Conservation (phyloP, 352 stramenopile genomes). For the Phytophthora crassamura region DNA sequence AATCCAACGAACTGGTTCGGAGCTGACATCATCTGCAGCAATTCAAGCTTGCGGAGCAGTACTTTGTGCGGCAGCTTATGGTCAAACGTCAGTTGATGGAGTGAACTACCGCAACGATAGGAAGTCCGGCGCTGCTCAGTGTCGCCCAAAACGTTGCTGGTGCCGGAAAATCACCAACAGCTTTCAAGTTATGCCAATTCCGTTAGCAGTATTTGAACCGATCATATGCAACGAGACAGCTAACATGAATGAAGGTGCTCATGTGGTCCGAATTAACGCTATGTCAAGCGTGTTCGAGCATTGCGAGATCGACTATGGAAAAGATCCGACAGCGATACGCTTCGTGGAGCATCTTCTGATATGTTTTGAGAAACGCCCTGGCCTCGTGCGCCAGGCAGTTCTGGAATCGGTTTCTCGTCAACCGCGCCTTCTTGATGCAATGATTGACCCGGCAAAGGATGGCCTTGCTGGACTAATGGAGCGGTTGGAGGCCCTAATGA, state of each 20-base stretch:
- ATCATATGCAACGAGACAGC: slow-evolving; percentile 26
- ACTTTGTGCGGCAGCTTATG: slow-evolving; percentile 41
- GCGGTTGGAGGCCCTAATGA: slow-evolving; percentile 40
- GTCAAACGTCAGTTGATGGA: slow-evolving; percentile 26
- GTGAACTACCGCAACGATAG: background rate
- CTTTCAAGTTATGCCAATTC: slow-evolving; percentile 31
- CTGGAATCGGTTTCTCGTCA: slow-evolving; percentile 28
- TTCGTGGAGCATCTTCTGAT: slow-evolving; percentile 45
- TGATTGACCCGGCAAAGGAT: slow-evolving; percentile 41
- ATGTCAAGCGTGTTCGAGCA: slow-evolving; percentile 52
- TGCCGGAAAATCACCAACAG: slow-evolving; percentile 25
- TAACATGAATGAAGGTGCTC: slow-evolving; percentile 18
- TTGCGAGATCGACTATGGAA: slow-evolving; percentile 43
- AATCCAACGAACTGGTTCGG: slow-evolving; percentile 37
- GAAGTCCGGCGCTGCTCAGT: slow-evolving; percentile 7
- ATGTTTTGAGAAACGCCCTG: slow-evolving; percentile 30
- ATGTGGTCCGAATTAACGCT: slow-evolving; percentile 29
- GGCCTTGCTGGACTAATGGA: slow-evolving; percentile 42
- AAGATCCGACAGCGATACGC: slow-evolving; percentile 26
- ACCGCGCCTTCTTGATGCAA: slow-evolving; percentile 38
- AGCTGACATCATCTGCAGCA: slow-evolving; percentile 34
- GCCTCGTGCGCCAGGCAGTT: slow-evolving; percentile 28
- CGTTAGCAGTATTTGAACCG: slow-evolving; percentile 40
- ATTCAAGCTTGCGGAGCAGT: slow-evolving; percentile 44
- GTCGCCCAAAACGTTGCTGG: slow-evolving; percentile 24